Evolutionary conservation across 2,329 filamentous ascomycete species (phyloP).

Genomic region (Diplodia sapinea): DNA sequence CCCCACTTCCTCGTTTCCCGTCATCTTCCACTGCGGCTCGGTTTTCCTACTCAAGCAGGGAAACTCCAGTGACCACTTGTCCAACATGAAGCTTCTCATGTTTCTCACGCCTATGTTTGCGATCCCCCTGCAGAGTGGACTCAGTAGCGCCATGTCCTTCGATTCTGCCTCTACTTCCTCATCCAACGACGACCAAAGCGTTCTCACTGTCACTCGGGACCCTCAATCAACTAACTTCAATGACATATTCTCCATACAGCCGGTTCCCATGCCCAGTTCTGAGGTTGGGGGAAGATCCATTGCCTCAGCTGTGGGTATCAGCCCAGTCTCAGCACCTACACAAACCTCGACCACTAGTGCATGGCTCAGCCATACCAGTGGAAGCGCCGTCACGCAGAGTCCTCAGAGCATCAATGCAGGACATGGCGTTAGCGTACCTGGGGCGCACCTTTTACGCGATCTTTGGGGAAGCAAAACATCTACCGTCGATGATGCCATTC

Average conservation of each 20-base stretch:
- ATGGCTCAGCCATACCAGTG: background rate
- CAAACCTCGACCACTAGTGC: background rate
- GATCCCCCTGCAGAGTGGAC: background rate
- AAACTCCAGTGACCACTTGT: background rate
- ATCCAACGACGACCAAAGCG: background rate
- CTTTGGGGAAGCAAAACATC: background rate
- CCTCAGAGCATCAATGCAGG: background rate
- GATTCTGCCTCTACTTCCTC: background rate
- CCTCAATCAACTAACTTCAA: slow-evolving; percentile 9
- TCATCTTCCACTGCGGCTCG: background rate
- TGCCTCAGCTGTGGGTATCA: background rate
- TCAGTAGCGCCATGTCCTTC: background rate
- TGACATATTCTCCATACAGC: background rate
- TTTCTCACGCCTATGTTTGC: background rate
- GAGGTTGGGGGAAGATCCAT: background rate
- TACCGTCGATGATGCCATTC: background rate
- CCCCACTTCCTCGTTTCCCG: background rate
- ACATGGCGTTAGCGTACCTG: background rate
- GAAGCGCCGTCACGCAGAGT: background rate
- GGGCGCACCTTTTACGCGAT: background rate
- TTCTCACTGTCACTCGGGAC: slow-evolving; percentile 10
- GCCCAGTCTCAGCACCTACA: background rate
- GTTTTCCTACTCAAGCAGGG: background rate
- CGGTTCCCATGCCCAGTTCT: background rate
- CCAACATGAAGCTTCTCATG: background rate